phyloP scores from a whole-genome alignment of 2,329 filamentous ascomycete genomes.

The Diaporthe australafricana region DNA sequence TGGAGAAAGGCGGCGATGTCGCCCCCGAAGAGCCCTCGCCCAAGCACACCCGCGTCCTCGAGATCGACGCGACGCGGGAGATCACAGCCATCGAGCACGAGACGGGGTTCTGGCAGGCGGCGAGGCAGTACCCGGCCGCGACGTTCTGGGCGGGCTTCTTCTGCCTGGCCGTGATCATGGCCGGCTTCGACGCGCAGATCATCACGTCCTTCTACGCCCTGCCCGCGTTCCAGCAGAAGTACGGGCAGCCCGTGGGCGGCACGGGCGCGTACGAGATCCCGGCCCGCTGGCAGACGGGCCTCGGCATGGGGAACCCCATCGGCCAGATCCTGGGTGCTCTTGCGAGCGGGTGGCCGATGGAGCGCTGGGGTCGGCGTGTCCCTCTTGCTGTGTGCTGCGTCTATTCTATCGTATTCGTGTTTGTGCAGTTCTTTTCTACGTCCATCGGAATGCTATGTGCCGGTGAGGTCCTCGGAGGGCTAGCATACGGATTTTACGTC shows the following conservation, averaged over 20 bases:
- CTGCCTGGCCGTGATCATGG: conserved; percentile 38
- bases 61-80: conserved; percentile 1
- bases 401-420: conserved; percentile 49
- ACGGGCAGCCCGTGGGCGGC: conserved; percentile 45
- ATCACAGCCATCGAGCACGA: conserved; percentile 23
- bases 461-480: conserved; percentile 48
- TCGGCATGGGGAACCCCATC: conserved; percentile 33
- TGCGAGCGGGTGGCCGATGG: conserved; percentile 52
- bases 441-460: conserved; percentile 46
- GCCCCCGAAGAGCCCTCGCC: background rate
- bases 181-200: conserved; percentile 48
- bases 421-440: conserved; percentile 50
- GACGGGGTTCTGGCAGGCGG: conserved; percentile 17
- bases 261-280: conserved; percentile 46
- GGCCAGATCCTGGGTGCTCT: conserved; percentile 56
- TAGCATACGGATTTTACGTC: conserved; percentile 48
- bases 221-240: conserved; percentile 44
- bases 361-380: conserved; percentile 49
- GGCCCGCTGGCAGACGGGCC: conserved; percentile 54
- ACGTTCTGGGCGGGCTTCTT: conserved; percentile 38
- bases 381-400: conserved; percentile 48
- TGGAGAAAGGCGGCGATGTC: background rate
- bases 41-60: background rate
- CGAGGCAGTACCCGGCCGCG: conserved; percentile 23
- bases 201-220: conserved; percentile 50